Conservation (phyloP, 208 protist genomes). For the Trypanosoma cruzi region DNA sequence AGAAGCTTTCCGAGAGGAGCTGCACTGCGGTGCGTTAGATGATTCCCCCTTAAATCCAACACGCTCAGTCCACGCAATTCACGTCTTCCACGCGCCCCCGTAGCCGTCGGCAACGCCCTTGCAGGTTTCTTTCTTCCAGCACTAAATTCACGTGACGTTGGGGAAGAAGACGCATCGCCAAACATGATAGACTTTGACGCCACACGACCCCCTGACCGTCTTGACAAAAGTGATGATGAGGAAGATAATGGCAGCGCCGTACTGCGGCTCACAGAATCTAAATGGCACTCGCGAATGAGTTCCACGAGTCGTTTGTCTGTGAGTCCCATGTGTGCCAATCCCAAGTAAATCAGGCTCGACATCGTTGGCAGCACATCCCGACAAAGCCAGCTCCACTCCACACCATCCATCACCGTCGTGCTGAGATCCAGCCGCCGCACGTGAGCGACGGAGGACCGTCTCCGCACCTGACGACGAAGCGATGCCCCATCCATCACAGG, state of each 20-base stretch:
- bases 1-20: constrained; percentile 66
- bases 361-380: constrained; percentile 61
- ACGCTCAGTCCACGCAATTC: constrained; percentile 44
- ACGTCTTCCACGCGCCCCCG: background rate
- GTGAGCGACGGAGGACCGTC: background rate
- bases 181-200: background rate
- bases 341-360: constrained; percentile 41
- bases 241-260: background rate
- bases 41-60: constrained; percentile 74
- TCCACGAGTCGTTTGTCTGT: constrained; percentile 52
- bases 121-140: background rate
- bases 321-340: constrained; percentile 52
- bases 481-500: constrained; percentile 3
- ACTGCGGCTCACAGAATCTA: background rate
- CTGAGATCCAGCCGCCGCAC: constrained; percentile 61
- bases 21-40: constrained; percentile 60
- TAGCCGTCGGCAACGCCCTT: background rate
- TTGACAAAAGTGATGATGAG: background rate
- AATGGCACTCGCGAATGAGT: constrained; percentile 43
- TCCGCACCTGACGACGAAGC: constrained; percentile 18
- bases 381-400: constrained; percentile 75
- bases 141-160: background rate
- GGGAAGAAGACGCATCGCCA: background rate
- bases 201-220: background rate
- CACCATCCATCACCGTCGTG: constrained; percentile 33